phyloP scores from a whole-genome alignment of 345 rosid species.

The Kandelia obovata region DNA sequence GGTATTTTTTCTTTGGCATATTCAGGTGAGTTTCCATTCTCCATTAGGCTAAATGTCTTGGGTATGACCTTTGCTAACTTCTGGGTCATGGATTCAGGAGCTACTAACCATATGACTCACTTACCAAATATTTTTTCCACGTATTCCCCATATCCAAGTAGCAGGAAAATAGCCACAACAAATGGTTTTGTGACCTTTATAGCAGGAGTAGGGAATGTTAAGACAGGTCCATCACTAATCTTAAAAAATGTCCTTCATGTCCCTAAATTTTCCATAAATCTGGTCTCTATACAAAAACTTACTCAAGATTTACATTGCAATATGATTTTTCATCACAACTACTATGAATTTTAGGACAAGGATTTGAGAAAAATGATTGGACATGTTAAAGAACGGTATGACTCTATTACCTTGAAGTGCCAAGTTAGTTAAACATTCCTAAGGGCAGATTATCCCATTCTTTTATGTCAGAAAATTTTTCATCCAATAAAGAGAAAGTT shows the following conservation, averaged over 20 bases:
- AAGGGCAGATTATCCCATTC: neutral
- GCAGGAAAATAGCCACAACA: neutral
- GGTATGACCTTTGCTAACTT: neutral
- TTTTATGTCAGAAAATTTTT: neutral
- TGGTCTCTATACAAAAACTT: neutral
- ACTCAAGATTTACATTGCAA: neutral
- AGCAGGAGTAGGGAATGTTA: neutral
- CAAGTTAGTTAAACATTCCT: neutral
- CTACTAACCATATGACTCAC: conserved; percentile 1
- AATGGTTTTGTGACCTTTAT: neutral
- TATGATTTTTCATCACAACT: neutral
- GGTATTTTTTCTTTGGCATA: neutral
- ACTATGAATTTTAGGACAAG: neutral
- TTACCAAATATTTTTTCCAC: neutral
- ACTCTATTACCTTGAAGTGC: conserved; percentile 1
- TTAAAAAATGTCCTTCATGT: neutral
- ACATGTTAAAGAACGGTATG: neutral
- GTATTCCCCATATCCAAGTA: neutral
- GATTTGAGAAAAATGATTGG: conserved; percentile 1
- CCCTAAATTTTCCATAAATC: neutral
- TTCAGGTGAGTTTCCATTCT: conserved; percentile 4
- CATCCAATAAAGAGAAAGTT: neutral
- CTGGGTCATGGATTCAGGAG: neutral
- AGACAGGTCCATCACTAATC: neutral
- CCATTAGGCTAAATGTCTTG: neutral